phyloP scores from a whole-genome alignment of 345 rosid genomes.

The Melastoma malabathricum region DNA sequence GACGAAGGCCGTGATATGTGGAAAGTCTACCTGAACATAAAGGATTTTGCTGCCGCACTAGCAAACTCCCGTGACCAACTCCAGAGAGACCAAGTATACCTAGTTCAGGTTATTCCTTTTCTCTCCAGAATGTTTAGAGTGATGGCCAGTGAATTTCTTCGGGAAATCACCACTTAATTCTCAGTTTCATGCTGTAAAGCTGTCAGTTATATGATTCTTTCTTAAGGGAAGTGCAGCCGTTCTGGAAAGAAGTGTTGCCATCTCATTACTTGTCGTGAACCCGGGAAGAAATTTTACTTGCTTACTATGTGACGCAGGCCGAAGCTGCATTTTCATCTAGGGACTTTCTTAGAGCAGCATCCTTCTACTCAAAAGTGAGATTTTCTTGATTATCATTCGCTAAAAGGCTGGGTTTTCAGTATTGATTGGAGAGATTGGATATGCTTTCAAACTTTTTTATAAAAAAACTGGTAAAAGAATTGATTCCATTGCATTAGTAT shows the following conservation, averaged over 20 bases:
- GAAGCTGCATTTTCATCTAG: conserved; percentile 74
- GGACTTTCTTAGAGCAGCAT: conserved; percentile 89
- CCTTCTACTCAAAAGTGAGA: conserved; percentile 86
- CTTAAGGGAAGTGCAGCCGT: background rate
- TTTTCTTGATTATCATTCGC: conserved; percentile 6
- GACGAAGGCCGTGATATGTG: conserved; percentile 99
- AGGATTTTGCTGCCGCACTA: conserved; percentile 88
- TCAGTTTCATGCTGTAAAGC: no score
- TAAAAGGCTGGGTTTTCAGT: background rate
- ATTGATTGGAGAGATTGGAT: background rate
- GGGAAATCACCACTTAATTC: no score
- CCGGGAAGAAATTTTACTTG: conserved; percentile 12
- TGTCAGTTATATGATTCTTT: background rate
- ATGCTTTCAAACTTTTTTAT: background rate
- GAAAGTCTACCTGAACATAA: conserved; percentile 95
- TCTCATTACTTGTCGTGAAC: conserved; percentile 1
- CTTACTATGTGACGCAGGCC: conserved; percentile 54
- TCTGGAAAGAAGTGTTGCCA: background rate
- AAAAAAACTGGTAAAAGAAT: no score
- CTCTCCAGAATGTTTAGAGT: no score
- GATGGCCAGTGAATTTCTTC: no score
- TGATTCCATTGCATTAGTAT: background rate
- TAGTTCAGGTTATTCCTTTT: conserved; percentile 60
- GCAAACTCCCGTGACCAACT: conserved; percentile 80
- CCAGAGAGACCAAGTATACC: conserved; percentile 94